These are phyloP conservation scores for Durotheca rogersii DNA, from an alignment of 495 filamentous ascomycete genomes.

Conservation along the genomic window DNA sequence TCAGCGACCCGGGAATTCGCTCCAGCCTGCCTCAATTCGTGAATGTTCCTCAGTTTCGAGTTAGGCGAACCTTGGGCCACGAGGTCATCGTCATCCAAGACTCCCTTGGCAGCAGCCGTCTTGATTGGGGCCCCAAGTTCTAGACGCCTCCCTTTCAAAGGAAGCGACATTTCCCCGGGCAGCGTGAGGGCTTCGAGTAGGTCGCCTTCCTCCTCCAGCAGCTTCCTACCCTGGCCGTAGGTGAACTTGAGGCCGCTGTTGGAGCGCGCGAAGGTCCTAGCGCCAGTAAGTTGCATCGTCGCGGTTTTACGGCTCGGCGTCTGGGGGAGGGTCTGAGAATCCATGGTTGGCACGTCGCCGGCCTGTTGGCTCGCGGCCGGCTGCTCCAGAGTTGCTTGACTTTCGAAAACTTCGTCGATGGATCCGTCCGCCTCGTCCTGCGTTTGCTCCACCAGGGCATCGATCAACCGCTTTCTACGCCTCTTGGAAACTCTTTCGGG, in stretches of 20 bases:
- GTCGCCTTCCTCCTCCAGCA: constrained; percentile 44
- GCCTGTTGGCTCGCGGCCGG: constrained; percentile 15
- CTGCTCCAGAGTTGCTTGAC: constrained; percentile 14
- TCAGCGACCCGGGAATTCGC: constrained; percentile 78
- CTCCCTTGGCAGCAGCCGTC: constrained; percentile 23
- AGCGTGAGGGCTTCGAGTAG: constrained; percentile 31
- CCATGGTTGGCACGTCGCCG: constrained; percentile 21
- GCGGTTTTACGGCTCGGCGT: constrained; percentile 23
- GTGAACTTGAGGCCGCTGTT: constrained; percentile 45
- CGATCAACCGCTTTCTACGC: constrained; percentile 54
- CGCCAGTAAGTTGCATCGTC: constrained; percentile 16
- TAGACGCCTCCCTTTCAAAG: constrained; percentile 40
- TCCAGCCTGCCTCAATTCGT: constrained; percentile 86
- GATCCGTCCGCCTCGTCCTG: constrained; percentile 14
- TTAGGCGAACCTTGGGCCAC: constrained; percentile 66
- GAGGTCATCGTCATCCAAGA: constrained; percentile 55
- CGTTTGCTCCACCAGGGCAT: constrained; percentile 53
- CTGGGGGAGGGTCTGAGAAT: constrained; percentile 21
- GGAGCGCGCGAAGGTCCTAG: constrained; percentile 30
- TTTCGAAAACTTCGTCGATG: constrained; percentile 12
- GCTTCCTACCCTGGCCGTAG: constrained; percentile 52
- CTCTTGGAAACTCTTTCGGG: constrained; percentile 18
- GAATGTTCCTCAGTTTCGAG: constrained; percentile 54
- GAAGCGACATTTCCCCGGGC: constrained; percentile 21
- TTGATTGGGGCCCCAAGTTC: constrained; percentile 42